phyloP scores from a whole-genome alignment of 371 early-diverging fungal species.

The Mucor irregularis region DNA sequence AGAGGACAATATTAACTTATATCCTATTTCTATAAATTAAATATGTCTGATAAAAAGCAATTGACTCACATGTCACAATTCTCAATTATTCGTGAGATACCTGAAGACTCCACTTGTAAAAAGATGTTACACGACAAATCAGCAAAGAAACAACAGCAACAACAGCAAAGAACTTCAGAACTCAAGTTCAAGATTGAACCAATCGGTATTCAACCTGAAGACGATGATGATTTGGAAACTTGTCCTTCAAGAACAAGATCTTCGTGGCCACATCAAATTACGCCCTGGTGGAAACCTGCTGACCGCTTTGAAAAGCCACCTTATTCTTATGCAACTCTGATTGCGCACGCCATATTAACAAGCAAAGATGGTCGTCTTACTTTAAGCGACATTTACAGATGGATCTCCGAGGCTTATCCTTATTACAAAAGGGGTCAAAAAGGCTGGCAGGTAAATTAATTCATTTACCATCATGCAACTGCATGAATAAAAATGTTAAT shows the following conservation, averaged over 20 bases:
- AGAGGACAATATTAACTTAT: background rate
- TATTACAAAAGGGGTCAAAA: constrained; percentile 73
- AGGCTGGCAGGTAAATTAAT: constrained; percentile 79
- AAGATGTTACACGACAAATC: background rate
- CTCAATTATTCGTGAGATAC: constrained; percentile 29
- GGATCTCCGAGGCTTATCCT: constrained; percentile 81
- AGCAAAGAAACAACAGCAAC: constrained; percentile 1
- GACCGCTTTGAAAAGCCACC: constrained; percentile 72
- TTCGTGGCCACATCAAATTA: constrained; percentile 42
- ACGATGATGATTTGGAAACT: constrained; percentile 46
- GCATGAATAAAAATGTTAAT: background rate
- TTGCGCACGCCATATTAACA: constrained; percentile 87
- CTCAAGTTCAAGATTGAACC: constrained; percentile 42
- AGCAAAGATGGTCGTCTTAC: constrained; percentile 78
- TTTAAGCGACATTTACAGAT: constrained; percentile 91
- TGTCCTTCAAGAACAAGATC: constrained; percentile 43
- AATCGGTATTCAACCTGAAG: constrained; percentile 41
- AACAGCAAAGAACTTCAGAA: constrained; percentile 12
- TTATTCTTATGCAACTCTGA: constrained; percentile 90
- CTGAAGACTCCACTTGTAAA: constrained; percentile 12
- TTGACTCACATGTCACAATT: constrained; percentile 23
- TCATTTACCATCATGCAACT: too few relatives aligned
- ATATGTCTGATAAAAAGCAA: constrained; percentile 13
- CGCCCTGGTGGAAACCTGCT: constrained; percentile 49
- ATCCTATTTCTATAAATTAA: background rate